phyloP scores from a whole-genome alignment of 805 yeast genomes.

The Candida parachauliodes region DNA sequence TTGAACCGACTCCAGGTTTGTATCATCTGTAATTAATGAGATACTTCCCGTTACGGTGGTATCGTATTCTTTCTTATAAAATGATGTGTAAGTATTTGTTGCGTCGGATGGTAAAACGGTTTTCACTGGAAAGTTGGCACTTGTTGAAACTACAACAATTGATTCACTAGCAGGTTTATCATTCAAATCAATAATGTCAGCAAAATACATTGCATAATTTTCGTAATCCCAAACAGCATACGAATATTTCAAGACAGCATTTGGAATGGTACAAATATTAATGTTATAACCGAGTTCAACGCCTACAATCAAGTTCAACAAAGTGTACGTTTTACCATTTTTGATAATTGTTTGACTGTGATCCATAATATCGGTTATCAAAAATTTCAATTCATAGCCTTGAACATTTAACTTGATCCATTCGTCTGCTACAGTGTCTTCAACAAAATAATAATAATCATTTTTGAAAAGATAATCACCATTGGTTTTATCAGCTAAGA shows the following conservation, averaged over 20 bases:
- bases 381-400: conserved; percentile 4
- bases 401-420: conserved; percentile 5
- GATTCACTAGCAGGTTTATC: not conserved
- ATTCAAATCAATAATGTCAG: conserved; percentile 9
- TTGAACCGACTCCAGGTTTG: too few species aligned
- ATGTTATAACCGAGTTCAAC: conserved; percentile 13
- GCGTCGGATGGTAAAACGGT: conserved; percentile 13
- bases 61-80: conserved; percentile 10
- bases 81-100: conserved; percentile 10
- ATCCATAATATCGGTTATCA: not conserved
- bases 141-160: conserved; percentile 8
- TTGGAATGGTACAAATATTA: conserved; percentile 16
- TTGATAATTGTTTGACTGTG: not conserved
- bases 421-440: conserved; percentile 13
- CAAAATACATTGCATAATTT: conserved; percentile 12
- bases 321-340: conserved; percentile 12
- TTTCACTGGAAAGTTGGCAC: conserved; percentile 12
- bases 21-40: not conserved
- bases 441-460: conserved; percentile 9
- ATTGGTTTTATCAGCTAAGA: conserved; percentile 3
- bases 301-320: conserved; percentile 9
- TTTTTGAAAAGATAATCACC: conserved; percentile 5
- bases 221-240: conserved; percentile 18
- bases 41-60: not conserved
- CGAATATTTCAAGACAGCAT: conserved; percentile 14